These are phyloP conservation scores for Apiospora pterosperma DNA, from an alignment of 2,329 filamentous ascomycete species.

Conservation along the genomic window DNA sequence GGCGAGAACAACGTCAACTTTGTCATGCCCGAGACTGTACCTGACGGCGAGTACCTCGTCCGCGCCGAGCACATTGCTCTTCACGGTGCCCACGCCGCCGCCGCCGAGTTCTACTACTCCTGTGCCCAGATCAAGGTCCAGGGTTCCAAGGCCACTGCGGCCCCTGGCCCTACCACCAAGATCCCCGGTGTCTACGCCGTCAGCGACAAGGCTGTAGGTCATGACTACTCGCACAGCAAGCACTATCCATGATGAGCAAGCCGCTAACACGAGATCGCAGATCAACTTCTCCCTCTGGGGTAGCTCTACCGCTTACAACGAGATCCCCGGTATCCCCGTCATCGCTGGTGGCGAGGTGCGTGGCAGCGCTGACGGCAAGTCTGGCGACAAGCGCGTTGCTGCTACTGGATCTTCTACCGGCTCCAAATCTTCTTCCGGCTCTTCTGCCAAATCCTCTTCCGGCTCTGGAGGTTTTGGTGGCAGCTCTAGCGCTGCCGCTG, in stretches of 20 bases:
- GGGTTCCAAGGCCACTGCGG: constrained; percentile 7
- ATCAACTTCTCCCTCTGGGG: constrained; percentile 10
- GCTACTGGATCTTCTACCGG: background rate
- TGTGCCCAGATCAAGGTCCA: constrained; percentile 6
- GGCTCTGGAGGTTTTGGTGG: background rate
- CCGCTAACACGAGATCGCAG: background rate
- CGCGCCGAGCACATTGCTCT: constrained; percentile 25
- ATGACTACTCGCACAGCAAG: too few relatives aligned
- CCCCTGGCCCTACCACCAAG: background rate
- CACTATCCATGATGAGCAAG: too few relatives aligned
- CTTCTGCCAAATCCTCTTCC: background rate
- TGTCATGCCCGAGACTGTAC: constrained; percentile 18
- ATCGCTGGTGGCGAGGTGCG: constrained; percentile 7
- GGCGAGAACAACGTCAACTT: constrained; percentile 14
- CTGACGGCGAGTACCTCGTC: constrained; percentile 23
- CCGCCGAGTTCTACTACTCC: constrained; percentile 14
- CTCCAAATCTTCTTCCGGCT: background rate
- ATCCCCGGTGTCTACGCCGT: constrained; percentile 6
- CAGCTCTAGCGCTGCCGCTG: background rate
- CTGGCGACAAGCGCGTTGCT: constrained; percentile 5
- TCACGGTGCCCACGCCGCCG: constrained; percentile 18
- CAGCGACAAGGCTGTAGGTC: constrained; percentile 5
- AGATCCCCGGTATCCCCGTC: constrained; percentile 8
- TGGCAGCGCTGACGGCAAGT: constrained; percentile 8
- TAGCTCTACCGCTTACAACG: constrained; percentile 2